Evolutionary conservation across 2,329 filamentous ascomycete genomes (phyloP), one percentile per base, ranked within the genome.

Genomic region (Fusarium sp.): DNA sequence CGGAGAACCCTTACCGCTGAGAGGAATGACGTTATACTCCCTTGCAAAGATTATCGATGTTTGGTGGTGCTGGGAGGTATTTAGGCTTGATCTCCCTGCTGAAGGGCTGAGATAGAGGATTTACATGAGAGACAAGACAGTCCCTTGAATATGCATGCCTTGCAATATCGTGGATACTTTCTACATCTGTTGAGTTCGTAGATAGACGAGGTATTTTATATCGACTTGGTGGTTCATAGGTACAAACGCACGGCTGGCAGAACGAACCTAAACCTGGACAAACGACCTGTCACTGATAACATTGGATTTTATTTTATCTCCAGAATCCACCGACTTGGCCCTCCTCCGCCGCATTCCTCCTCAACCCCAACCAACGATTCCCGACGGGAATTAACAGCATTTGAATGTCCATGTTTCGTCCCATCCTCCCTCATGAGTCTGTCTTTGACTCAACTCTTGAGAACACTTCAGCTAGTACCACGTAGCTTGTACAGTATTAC

Each of bases 71-170:
- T 28, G 33, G 50, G 19, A 54, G 67, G 61, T 33, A 71, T 71
- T 67, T 25, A n/a, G 37, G 28, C 57, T 67, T 35, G 42, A 28
- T 19, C 69, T 61, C 69, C 69, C 69, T 72, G 19, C 64, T 16
- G 28, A 40, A 61, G 19, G 56, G 30, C 47, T 70, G 67, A 71
- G 68, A 71, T 54, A 42, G 23, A 11, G 18, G 18, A 12, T 32
- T 33, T 11, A 18, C 18, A 33, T 18, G 30, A 38, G 16, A 35
- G 25, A 38, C 32, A 33, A 47, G 33, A 46, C 35, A 47, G 47
- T 64, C 23, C 57, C 66, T 52, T 56, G 49, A 35, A 49, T n/a
- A 61, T 61, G 46, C 28, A 61, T 61, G 61, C 54, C 44, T 49
- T 28, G 18, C 15, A 35, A 19, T 3, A 12, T 53, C 50, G 33